Base-by-base conservation (phyloP, 345 rosid genomes). In the Ricinus communis region DNA sequence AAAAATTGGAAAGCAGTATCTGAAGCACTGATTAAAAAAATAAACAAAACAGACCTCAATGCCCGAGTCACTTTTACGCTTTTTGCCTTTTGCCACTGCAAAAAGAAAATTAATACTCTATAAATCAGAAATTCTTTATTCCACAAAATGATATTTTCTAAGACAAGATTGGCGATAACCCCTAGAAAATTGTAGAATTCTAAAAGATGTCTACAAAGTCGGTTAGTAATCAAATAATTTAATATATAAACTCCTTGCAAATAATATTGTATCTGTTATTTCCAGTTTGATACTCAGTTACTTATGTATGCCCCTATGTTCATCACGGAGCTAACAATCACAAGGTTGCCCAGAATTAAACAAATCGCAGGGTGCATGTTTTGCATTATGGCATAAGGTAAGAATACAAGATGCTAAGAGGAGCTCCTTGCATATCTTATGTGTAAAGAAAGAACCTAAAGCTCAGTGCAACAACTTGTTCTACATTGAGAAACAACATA, bases 31-130 rank as follows among this genome's bases (percentile, higher is more conserved):
- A 12, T n/a, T 36, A 49, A 53, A 70, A 52, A 33, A 71, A 67
- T 61, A 43, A 27, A 70, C 68, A 79, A 80, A 77, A 74, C 87
- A 65, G 33, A 95, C 99, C 99, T 95, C 97, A 77, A 79, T 71
- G 36, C 87, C 85, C 21, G 93, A 81, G 56, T 95, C 97, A 68
- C 70, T 76, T 86, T 92, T 95, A 73, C 97, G 90, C 87, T 89
- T 95, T 88, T 87, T 92, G 73, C 91, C 96, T 80, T 84, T 90
- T 18, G 85, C 61, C 70, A 67, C 97, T 92, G 91, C 85, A 85
- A 79, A 54, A 75, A 69, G 75, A 45, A 27, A 53, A 73, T 30
- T 22, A n/a, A 38, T 33, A 52, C 36, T 45, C 62, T 69, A 41
- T 66, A 31, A 68, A 61, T 33, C 19, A 62, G 43, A 74, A 71